phyloP scores from a whole-genome alignment of 345 rosid species.

The Gossypium anomalum region DNA sequence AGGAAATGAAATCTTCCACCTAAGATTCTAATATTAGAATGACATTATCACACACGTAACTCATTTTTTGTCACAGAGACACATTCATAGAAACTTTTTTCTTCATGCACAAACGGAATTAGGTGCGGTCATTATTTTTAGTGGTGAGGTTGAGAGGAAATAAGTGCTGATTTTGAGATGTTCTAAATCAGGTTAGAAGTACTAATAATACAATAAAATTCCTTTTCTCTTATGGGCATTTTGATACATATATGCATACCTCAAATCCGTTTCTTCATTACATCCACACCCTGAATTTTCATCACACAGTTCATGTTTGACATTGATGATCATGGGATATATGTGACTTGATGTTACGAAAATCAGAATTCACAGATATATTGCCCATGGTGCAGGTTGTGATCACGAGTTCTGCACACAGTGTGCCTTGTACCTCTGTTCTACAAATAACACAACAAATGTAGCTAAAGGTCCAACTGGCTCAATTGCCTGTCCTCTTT shows the following conservation, averaged over 20 bases:
- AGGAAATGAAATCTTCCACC: not conserved
- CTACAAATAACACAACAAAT: conserved; percentile 47
- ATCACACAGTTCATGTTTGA: not conserved
- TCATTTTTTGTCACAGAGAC: not conserved
- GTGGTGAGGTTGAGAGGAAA: conserved; percentile 3
- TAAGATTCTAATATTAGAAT: not conserved
- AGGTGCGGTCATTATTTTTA: not conserved
- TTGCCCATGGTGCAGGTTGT: conserved; percentile 50
- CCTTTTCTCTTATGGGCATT: not conserved
- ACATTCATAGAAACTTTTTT: not conserved
- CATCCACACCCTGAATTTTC: not conserved
- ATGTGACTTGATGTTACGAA: not conserved
- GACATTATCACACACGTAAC: not conserved
- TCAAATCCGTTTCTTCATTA: not conserved
- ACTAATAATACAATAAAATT: not conserved
- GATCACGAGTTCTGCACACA: conserved; percentile 83
- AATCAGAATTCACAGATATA: not conserved
- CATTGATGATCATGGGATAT: not conserved
- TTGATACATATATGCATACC: not conserved
- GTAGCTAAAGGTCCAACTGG: conserved; percentile 55
- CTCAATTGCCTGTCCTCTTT: conserved; percentile 84
- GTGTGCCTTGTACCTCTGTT: conserved; percentile 85
- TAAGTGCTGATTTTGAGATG: not conserved
- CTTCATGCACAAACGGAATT: not conserved
- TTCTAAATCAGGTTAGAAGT: not conserved